A percentile compares a stretch with the other conserved stretches of the same genome.
Evolutionary conservation across 129 eudicot species (phyloP).

Genomic region (Rutidosis leptorrhynchoides): DNA sequence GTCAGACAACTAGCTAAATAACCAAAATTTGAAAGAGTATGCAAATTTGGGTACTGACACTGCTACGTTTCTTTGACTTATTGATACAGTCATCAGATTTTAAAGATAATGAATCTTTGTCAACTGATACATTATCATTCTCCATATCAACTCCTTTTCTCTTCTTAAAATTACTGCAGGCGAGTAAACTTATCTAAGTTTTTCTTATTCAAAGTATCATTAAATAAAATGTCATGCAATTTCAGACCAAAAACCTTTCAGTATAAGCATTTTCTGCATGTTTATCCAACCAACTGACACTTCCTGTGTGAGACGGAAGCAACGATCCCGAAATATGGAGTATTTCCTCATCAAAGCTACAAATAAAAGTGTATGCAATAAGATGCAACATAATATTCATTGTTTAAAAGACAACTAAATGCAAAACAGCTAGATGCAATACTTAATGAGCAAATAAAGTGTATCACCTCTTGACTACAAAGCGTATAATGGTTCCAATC

Average conservation of each 20-base stretch:
- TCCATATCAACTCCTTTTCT: constrained; percentile 28
- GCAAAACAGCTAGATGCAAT: not conserved
- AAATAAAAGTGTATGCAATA: not conserved
- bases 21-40: not conserved
- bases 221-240: constrained; percentile 8
- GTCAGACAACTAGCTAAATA: too few relatives aligned
- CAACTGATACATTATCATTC: constrained; percentile 2
- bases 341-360: constrained; percentile 85
- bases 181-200: not conserved
- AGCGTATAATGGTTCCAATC: constrained; percentile 61
- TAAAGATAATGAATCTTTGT: constrained; percentile 23
- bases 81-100: constrained; percentile 20
- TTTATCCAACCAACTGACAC: constrained; percentile 57
- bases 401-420: not conserved
- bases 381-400: not conserved
- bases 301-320: constrained; percentile 58
- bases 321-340: constrained; percentile 80
- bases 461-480: constrained; percentile 71
- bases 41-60: constrained; percentile 3
- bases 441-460: not conserved
- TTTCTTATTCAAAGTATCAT: not conserved
- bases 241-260: constrained; percentile 44
- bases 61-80: constrained; percentile 41
- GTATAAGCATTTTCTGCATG: constrained; percentile 35
- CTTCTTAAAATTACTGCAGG: constrained; percentile 44